Evolutionary conservation across 805 yeast genomes (phyloP).

Genomic region (Ogataea corticis): DNA sequence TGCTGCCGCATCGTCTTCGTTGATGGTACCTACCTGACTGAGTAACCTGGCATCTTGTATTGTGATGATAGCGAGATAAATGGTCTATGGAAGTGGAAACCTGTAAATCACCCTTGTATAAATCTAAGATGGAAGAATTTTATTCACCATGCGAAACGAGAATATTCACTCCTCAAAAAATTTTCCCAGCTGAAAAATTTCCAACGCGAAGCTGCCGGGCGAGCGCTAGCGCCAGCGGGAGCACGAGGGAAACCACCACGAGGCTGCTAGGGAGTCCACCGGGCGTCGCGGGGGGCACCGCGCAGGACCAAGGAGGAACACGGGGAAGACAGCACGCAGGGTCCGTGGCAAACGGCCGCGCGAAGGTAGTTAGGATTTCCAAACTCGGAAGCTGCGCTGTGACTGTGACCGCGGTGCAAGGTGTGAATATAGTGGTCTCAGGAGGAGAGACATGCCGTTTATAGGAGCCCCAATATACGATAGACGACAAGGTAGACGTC

Average conservation of each 20-base stretch:
- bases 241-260: not conserved
- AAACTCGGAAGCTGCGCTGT: not conserved
- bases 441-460: too few relatives aligned
- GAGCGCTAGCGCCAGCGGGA: not conserved
- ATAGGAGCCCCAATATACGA: too few relatives aligned
- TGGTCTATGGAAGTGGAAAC: conserved; percentile 10
- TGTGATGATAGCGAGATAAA: conserved; percentile 18
- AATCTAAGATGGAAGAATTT: conserved; percentile 7
- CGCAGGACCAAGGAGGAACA: too few relatives aligned
- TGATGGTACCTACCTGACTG: conserved; percentile 81
- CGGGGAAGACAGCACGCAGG: not conserved
- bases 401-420: conserved; percentile 3
- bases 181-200: conserved; percentile 10
- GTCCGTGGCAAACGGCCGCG: not conserved
- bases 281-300: too few relatives aligned
- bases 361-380: not conserved
- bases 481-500: not conserved
- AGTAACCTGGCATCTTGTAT: conserved; percentile 91
- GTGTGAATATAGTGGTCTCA: not conserved
- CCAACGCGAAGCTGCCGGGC: not conserved
- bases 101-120: conserved; percentile 6
- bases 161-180: conserved; percentile 8
- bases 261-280: not conserved
- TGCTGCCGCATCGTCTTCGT: not conserved
- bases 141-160: conserved; percentile 3